Evolutionary conservation across 495 filamentous ascomycete species (phyloP).

Genomic region (Letharia columbiana): DNA sequence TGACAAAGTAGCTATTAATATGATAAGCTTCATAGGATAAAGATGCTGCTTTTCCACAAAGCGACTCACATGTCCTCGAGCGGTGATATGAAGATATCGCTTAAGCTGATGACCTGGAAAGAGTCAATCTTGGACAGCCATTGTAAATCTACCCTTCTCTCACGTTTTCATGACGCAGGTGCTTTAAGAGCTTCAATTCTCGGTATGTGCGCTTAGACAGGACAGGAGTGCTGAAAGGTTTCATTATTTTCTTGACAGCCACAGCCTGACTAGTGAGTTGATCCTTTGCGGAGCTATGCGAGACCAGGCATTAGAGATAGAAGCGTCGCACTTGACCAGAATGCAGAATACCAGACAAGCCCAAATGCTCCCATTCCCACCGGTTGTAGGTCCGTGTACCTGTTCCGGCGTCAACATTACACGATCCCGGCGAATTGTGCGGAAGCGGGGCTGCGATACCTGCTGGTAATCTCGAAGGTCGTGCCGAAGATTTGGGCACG

Average conservation of each 20-base stretch:
- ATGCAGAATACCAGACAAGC: conserved; percentile 69
- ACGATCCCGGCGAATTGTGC: conserved; percentile 5
- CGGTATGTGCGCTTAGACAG: conserved; percentile 95
- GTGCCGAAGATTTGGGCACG: conserved; percentile 99
- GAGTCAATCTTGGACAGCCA: conserved; percentile 20
- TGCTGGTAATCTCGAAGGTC: conserved; percentile 98
- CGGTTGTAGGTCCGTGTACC: conserved; percentile 95
- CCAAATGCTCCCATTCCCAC: conserved; percentile 99
- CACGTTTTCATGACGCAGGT: conserved; percentile 95
- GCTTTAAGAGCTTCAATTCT: conserved; percentile 94
- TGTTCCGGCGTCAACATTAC: conserved; percentile 34
- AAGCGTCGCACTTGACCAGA: conserved; percentile 23
- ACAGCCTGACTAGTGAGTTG: conserved; percentile 93
- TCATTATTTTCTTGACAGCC: conserved; percentile 99
- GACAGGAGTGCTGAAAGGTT: conserved; percentile 97
- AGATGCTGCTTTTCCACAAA: not conserved
- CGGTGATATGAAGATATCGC: conserved; percentile 98
- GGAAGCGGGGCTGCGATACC: conserved; percentile 43
- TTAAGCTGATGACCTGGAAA: conserved; percentile 84
- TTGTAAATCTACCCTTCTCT: conserved; percentile 19
- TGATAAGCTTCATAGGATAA: conserved; percentile 29
- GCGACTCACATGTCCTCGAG: conserved; percentile 87
- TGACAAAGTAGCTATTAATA: conserved; percentile 78
- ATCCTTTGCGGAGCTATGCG: conserved; percentile 80
- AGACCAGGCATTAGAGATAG: conserved; percentile 20